Percentiles rank a stretch among this genome's conserved stretches.
Conservation (phyloP, 306 rosid genomes). For the Coriaria nepalensis region DNA sequence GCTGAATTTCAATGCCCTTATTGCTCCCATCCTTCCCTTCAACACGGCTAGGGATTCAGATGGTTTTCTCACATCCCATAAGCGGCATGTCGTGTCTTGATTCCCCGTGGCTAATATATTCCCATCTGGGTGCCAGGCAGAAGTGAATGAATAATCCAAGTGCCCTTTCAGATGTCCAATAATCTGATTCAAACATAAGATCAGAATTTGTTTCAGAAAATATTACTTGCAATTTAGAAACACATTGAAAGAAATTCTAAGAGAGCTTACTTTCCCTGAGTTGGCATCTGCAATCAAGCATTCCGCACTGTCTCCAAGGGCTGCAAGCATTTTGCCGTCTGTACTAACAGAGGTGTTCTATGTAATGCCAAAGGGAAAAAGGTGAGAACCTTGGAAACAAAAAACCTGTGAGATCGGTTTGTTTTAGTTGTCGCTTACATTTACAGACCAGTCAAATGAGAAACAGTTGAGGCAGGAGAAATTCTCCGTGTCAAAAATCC, state of each 20-base stretch:
- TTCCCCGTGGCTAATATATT: slow-evolving; percentile 79
- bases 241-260: too few relatives aligned
- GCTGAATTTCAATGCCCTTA: slow-evolving; percentile 62
- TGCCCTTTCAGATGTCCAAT: slow-evolving; percentile 64
- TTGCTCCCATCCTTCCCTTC: slow-evolving; percentile 91
- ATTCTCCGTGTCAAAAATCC: slow-evolving; percentile 49
- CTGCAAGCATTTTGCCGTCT: slow-evolving; percentile 68
- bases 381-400: not conserved
- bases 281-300: slow-evolving; percentile 62
- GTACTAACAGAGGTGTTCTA: slow-evolving; percentile 75
- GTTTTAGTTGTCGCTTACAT: slow-evolving; percentile 44
- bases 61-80: slow-evolving; percentile 88
- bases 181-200: slow-evolving; percentile 26
- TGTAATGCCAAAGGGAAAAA: slow-evolving; percentile 1
- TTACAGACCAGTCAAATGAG: slow-evolving; percentile 82
- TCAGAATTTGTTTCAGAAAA: not conserved
- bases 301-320: slow-evolving; percentile 77
- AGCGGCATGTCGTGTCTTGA: slow-evolving; percentile 88
- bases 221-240: too few relatives aligned
- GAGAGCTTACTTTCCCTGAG: slow-evolving; percentile 9
- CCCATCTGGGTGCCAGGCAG: slow-evolving; percentile 97
- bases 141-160: slow-evolving; percentile 77
- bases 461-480: slow-evolving; percentile 53
- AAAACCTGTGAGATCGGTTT: slow-evolving; percentile 4
- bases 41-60: slow-evolving; percentile 60